These are phyloP conservation scores for Tetrahymena malaccensis DNA, from an alignment of 73 alveolate genomes.

Conservation along the genomic window DNA sequence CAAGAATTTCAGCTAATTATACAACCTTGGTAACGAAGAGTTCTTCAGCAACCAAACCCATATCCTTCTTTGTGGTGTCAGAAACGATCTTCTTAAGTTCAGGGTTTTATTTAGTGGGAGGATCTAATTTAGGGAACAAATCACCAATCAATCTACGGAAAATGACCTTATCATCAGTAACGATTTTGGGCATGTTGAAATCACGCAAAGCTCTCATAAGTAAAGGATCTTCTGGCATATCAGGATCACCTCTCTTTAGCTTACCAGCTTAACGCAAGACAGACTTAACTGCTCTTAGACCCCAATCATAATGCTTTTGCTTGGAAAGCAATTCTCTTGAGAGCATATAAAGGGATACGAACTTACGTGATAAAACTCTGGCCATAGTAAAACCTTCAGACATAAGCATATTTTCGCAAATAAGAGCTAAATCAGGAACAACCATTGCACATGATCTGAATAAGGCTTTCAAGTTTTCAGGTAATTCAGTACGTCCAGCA, in stretches of 20 bases:
- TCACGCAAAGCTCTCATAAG: constrained; percentile 99
- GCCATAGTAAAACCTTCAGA: constrained; percentile 99
- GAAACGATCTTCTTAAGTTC: constrained; percentile 65
- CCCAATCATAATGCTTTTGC: constrained; percentile 99
- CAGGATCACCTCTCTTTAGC: constrained; percentile 98
- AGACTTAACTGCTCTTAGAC: constrained; percentile 99
- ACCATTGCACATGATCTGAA: constrained; percentile 99
- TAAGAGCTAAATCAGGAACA: constrained; percentile 97
- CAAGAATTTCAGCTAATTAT: constrained; percentile 90
- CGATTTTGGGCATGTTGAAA: constrained; percentile 97
- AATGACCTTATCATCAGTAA: constrained; percentile 90
- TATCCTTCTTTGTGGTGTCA: constrained; percentile 55
- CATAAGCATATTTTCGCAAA: constrained; percentile 99
- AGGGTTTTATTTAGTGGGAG: constrained; percentile 69
- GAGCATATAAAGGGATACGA: constrained; percentile 82
- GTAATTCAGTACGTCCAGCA: constrained; percentile 99
- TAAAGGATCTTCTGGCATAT: constrained; percentile 91
- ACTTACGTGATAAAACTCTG: constrained; percentile 83
- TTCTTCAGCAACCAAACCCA: constrained; percentile 89
- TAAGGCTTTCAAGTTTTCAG: constrained; percentile 98
- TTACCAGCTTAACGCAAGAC: constrained; percentile 99
- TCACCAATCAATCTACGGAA: constrained; percentile 96
- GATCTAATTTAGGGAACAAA: constrained; percentile 97
- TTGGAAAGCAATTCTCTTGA: constrained; percentile 90
- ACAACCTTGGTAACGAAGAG: constrained; percentile 95